These are phyloP conservation scores for Madurella fahalii DNA, from an alignment of 2,329 filamentous ascomycete genomes.

Conservation along the genomic window DNA sequence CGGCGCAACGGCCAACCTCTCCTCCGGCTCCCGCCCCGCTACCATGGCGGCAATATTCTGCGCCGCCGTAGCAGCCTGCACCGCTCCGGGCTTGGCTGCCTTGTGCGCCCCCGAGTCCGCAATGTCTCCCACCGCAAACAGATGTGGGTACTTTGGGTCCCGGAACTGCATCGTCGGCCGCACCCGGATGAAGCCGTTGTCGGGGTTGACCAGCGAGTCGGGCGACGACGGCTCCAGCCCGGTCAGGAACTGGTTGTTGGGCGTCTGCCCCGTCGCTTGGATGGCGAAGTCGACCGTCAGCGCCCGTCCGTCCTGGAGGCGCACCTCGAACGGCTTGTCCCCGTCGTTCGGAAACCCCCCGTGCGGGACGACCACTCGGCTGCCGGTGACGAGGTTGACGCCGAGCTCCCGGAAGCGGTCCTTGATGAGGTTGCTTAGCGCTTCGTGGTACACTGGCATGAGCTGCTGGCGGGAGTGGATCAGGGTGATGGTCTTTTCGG, in stretches of 20 bases:
- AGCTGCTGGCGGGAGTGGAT: constrained; percentile 44
- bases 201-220: constrained; percentile 28
- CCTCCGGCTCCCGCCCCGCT: constrained; percentile 29
- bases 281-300: constrained; percentile 42
- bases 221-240: constrained; percentile 20
- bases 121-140: constrained; percentile 52
- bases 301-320: constrained; percentile 31
- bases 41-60: constrained; percentile 43
- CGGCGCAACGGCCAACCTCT: constrained; percentile 32
- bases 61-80: constrained; percentile 42
- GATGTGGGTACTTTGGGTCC: constrained; percentile 33
- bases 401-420: constrained; percentile 36
- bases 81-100: constrained; percentile 41
- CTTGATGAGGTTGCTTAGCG: constrained; percentile 37
- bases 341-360: constrained; percentile 24
- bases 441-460: constrained; percentile 41
- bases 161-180: constrained; percentile 45
- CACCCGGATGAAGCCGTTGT: constrained; percentile 38
- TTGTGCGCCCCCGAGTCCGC: constrained; percentile 41
- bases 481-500: constrained; percentile 43
- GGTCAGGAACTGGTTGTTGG: constrained; percentile 40
- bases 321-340: constrained; percentile 25
- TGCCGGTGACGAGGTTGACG: constrained; percentile 31
- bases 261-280: constrained; percentile 46
- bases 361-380: constrained; percentile 27